These are phyloP conservation scores for California macrophylla DNA, from an alignment of 441 rosid species.

Conservation along the genomic window DNA sequence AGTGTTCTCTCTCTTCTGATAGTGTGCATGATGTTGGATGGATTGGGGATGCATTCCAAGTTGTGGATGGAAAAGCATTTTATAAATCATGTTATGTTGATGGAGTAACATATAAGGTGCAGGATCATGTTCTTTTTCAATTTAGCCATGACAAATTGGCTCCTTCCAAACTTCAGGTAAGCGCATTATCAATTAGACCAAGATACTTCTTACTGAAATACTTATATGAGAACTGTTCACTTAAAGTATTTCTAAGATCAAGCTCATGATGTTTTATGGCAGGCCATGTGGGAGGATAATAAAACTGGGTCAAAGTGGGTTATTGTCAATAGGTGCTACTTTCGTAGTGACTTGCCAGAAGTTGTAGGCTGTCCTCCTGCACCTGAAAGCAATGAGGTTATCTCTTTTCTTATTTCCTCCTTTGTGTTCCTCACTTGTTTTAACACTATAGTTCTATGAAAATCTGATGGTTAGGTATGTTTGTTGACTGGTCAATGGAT, in stretches of 20 bases:
- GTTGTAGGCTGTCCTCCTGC: constrained; percentile 49
- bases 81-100: constrained; percentile 38
- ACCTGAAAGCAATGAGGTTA: constrained; percentile 55
- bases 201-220: background rate
- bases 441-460: background rate
- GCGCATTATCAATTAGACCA: constrained; percentile 6
- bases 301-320: constrained; percentile 55
- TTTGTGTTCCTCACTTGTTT: background rate
- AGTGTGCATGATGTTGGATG: constrained; percentile 32
- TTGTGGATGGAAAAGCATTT: constrained; percentile 39
- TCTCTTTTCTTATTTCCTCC: constrained; percentile 10
- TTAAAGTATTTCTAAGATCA: background rate
- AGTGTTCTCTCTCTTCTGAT: constrained; percentile 19
- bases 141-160: constrained; percentile 29
- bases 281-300: constrained; percentile 69
- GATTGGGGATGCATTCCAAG: constrained; percentile 33
- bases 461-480: background rate
- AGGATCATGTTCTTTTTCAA: constrained; percentile 48
- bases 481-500: background rate
- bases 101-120: constrained; percentile 47
- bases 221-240: background rate
- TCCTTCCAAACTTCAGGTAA: constrained; percentile 62
- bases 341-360: constrained; percentile 55
- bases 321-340: constrained; percentile 43
- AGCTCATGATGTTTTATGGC: constrained; percentile 17